Evolutionary conservation across 352 stramenopile species (phyloP), one percentile per base, ranked within the genome.

Genomic region (Phytophthora sp.): DNA sequence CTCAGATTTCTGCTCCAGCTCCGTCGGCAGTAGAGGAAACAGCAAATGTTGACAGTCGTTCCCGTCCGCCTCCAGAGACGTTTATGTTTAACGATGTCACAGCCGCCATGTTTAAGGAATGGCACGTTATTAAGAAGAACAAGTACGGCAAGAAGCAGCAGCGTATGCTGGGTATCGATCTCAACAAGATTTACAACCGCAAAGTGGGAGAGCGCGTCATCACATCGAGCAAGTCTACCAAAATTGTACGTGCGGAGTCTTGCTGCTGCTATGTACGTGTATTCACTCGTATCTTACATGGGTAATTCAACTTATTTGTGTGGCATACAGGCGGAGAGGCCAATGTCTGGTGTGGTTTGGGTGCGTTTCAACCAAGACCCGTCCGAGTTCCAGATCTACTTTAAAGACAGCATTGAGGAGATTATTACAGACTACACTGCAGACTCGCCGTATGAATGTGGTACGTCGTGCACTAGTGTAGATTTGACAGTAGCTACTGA

Each of bases 41-140:
- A 6, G 68, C 76, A 16, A 89, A 84, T 53, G 50, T 91, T 46
- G 80, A 93, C 53, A 86, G 77, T 30, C 84, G 86, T 29, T 71
- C 77, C 12, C 88, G 88, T 20, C 88, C 88, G 11, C 86, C 84
- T 27, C 88, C 88, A 1, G 85, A 94, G 59, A 96, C 88, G 30
- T 96, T 96, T 69, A 96, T 96, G 88, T 96, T 94, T 57, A 96
- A 96, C 72, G 88, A 96, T 68, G 86, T 96, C 51, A 96, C 86
- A 20, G 88, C 86, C 2, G 88, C 83, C 5, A 95, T 94, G 86
- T 96, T 94, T 72, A 95, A 96, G 66, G 88, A 96, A 63, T 96
- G 88, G 88, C 88, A 89, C 30, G 81, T 96, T 36, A 91, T 94
- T 60, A 96, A 96, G 74, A 96, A 94, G 65, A 96, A 96, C 80